phyloP scores from a whole-genome alignment of 1,139 yeast species.

The Torulaspora globosa region DNA sequence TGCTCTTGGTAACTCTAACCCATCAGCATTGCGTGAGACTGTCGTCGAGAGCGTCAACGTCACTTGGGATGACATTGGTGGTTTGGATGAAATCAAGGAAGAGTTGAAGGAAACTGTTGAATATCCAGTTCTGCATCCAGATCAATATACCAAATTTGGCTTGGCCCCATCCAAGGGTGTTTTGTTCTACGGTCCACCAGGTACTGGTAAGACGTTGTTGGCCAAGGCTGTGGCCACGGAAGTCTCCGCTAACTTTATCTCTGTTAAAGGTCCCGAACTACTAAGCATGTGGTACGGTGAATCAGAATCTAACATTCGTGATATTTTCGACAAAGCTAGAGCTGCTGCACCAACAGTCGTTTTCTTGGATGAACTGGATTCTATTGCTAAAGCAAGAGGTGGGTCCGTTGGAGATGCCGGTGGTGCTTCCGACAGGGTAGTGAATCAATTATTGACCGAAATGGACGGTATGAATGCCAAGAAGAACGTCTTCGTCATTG shows the following conservation, averaged over 20 bases:
- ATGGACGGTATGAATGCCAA: constrained; percentile 99
- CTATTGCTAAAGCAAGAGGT: constrained; percentile 97
- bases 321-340: constrained; percentile 95
- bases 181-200: constrained; percentile 97
- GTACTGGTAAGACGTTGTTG: constrained; percentile 96
- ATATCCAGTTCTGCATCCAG: constrained; percentile 98
- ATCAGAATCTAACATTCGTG: constrained; percentile 94
- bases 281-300: constrained; percentile 99
- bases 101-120: constrained; percentile 98
- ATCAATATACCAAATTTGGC: constrained; percentile 96
- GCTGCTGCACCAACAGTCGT: constrained; percentile 99
- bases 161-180: constrained; percentile 98
- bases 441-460: constrained; percentile 94
- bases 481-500: constrained; percentile 96
- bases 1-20: constrained; percentile 96
- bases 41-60: constrained; percentile 98
- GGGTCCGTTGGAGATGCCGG: constrained; percentile 92
- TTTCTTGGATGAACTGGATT: constrained; percentile 94
- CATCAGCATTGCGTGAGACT: constrained; percentile 98
- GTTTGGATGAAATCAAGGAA: constrained; percentile 88
- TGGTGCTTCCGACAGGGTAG: constrained; percentile 98
- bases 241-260: constrained; percentile 92
- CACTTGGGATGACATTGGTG: constrained; percentile 84
- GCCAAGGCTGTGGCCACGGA: constrained; percentile 99
- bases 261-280: constrained; percentile 96